Evolutionary conservation across 2,329 filamentous ascomycete species (phyloP), one percentile per base, ranked within the genome.

Genomic region (Aspergillus uvarum): DNA sequence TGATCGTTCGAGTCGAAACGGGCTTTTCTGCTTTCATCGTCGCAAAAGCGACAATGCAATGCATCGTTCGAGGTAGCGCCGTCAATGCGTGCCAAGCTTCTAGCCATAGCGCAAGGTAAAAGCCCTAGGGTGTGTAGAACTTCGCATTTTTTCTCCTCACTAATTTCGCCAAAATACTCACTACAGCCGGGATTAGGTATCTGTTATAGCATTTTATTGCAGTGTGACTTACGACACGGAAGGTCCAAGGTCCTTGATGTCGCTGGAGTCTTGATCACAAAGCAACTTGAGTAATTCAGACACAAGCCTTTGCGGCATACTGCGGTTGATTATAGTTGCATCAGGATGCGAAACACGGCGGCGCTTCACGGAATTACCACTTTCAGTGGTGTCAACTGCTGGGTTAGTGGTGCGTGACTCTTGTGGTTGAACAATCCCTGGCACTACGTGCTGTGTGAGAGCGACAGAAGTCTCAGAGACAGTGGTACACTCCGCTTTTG

Each of bases 111-210:
- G 70, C 88, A 90, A 19, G 83, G 78, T 51, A 86, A 71, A 52
- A 80, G 81, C 3, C 86, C 84, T 14, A 92, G 69, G 11, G 82
- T 70, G 42, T 85, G 77, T 47, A 90, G 75, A 8, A 81, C 74
- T 35, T 79, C 78, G 65, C 82, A 85, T 68, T 85, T 82, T 24
- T 81, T 76, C 7, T 74, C 60, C 60, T 86, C 82, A 16, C 78
- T 66, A 4, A 86, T 72, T 14, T 73, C 69, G 12, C 78, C 67
- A 67, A 87, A 87, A 22, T 69, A 69, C 60, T 69, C 59, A 59
- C 79, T 78, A 19, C 14, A 19, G 16, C 68, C 61, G 51, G 62
- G 24, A 58, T 55, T 19, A 55, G 47, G 49, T 12, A 52, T 29
- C 42, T 21, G 51, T 11, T 22, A 16, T 48, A 14, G 14, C 32